Evolutionary conservation across 1,284 basidiomycete species (phyloP).

Genomic region (Peniophora sp.): DNA sequence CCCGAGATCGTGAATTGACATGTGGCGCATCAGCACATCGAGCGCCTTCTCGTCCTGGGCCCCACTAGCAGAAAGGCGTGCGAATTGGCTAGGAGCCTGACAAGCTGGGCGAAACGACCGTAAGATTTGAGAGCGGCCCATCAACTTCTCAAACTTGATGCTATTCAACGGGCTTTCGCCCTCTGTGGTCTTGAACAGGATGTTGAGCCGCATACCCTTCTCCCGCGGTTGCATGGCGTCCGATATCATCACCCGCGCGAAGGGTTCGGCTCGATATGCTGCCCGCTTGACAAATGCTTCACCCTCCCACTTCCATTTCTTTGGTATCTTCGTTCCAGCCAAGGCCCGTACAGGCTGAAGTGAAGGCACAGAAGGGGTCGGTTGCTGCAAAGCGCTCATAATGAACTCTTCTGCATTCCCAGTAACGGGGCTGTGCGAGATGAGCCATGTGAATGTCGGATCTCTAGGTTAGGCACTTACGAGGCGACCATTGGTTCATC

Average conservation of each 20-base stretch:
- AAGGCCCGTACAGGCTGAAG: slow-evolving; percentile 5
- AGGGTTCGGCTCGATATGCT: slow-evolving; percentile 24
- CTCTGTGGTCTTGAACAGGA: slow-evolving; percentile 28
- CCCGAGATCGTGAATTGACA: slow-evolving; percentile 19
- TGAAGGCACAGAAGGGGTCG: not conserved
- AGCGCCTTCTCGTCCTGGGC: slow-evolving; percentile 33
- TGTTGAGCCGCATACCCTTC: slow-evolving; percentile 40
- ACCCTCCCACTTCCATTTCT: slow-evolving; percentile 29
- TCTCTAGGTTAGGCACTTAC: slow-evolving; percentile 2
- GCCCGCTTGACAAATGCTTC: slow-evolving; percentile 22
- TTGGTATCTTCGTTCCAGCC: slow-evolving; percentile 12
- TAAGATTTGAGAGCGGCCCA: slow-evolving; percentile 35
- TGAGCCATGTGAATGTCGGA: not conserved
- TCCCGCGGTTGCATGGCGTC: slow-evolving; percentile 32
- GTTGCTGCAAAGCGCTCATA: too few relatives aligned
- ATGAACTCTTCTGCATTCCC: too few relatives aligned
- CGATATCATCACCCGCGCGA: slow-evolving; percentile 41
- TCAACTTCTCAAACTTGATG: slow-evolving; percentile 37
- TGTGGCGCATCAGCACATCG: slow-evolving; percentile 33
- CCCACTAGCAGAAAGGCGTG: slow-evolving; percentile 31
- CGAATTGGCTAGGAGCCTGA: slow-evolving; percentile 35
- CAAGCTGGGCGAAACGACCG: slow-evolving; percentile 38
- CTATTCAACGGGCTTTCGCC: slow-evolving; percentile 4
- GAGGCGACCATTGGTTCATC: slow-evolving; percentile 6
- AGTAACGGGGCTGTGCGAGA: too few relatives aligned